Percentiles rank a stretch among this genome's conserved stretches.
Conservation (phyloP, 768 basidiomycete genomes). For the Chalciporus sphaerocephalus region DNA sequence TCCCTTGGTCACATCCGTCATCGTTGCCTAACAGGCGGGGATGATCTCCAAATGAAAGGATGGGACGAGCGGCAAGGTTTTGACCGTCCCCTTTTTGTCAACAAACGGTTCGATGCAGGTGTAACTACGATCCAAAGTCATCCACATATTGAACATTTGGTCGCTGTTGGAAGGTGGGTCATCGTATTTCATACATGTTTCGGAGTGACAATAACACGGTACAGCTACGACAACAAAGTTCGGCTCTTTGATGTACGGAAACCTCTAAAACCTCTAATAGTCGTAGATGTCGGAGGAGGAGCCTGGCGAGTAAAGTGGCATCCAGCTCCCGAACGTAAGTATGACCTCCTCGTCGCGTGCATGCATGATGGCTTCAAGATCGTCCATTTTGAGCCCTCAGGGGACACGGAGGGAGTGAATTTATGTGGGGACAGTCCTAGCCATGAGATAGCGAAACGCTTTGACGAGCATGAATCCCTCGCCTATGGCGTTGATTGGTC, state of each 20-base stretch:
- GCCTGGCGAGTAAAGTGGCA: constrained; percentile 98
- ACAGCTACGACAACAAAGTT: constrained; percentile 80
- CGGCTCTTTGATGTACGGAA: constrained; percentile 81
- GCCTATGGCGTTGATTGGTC: constrained; percentile 96
- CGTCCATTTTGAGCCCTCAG: constrained; percentile 31
- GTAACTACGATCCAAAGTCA: constrained; percentile 88
- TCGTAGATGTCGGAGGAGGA: constrained; percentile 79
- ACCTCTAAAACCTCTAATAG: constrained; percentile 49
- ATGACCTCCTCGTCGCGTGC: constrained; percentile 85
- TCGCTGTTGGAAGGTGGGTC: constrained; percentile 86
- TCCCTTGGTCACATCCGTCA: not conserved
- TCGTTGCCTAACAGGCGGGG: constrained; percentile 62
- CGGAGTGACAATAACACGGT: not conserved
- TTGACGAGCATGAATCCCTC: constrained; percentile 74
- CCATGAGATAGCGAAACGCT: constrained; percentile 49
- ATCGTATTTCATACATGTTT: not conserved
- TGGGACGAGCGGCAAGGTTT: constrained; percentile 83
- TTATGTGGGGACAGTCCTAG: constrained; percentile 11
- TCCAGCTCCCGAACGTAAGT: constrained; percentile 57
- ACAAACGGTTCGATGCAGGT: constrained; percentile 89
- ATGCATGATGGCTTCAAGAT: constrained; percentile 99
- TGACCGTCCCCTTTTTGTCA: constrained; percentile 56
- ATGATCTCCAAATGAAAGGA: constrained; percentile 82
- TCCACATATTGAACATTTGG: constrained; percentile 69
- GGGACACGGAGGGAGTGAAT: not conserved